Evolutionary conservation across 2,329 filamentous ascomycete genomes (phyloP).

Genomic region (Lanzia echinophila): DNA sequence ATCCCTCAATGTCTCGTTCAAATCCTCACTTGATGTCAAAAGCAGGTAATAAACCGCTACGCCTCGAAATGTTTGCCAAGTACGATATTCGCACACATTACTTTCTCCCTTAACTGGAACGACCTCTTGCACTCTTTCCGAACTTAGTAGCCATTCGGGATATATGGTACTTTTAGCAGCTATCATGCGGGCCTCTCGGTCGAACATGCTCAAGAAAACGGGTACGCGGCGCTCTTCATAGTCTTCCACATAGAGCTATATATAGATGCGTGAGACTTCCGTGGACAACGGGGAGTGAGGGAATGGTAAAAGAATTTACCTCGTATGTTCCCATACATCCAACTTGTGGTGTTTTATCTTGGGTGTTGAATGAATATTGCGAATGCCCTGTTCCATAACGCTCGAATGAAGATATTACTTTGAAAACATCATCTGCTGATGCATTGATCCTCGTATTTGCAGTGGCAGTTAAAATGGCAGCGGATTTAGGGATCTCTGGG

Average conservation of each 20-base stretch:
- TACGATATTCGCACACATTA: constrained; percentile 19
- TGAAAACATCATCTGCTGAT: constrained; percentile 18
- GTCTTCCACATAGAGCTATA: constrained; percentile 2
- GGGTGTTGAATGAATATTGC: constrained; percentile 16
- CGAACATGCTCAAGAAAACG: constrained; percentile 15
- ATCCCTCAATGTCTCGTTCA: constrained; percentile 5
- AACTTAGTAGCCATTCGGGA: constrained; percentile 16
- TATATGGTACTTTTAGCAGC: constrained; percentile 13
- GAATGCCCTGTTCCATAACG: constrained; percentile 11
- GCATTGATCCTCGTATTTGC: constrained; percentile 17
- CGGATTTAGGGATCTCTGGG: constrained; percentile 11
- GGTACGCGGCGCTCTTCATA: not conserved
- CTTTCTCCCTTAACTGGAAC: constrained; percentile 13
- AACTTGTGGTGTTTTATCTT: constrained; percentile 13
- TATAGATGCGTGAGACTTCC: not conserved
- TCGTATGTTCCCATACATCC: constrained; percentile 16
- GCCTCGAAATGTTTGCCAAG: constrained; percentile 16
- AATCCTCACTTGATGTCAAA: constrained; percentile 15
- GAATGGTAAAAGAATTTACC: constrained; percentile 5
- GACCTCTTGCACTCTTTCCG: constrained; percentile 21
- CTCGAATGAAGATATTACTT: constrained; percentile 14
- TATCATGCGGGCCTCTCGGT: constrained; percentile 13
- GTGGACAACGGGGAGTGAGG: not conserved
- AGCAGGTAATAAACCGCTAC: constrained; percentile 20
- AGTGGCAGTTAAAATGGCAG: constrained; percentile 15